phyloP scores from a whole-genome alignment of 768 basidiomycete species.

The Erythrobasidium yunnanense region DNA sequence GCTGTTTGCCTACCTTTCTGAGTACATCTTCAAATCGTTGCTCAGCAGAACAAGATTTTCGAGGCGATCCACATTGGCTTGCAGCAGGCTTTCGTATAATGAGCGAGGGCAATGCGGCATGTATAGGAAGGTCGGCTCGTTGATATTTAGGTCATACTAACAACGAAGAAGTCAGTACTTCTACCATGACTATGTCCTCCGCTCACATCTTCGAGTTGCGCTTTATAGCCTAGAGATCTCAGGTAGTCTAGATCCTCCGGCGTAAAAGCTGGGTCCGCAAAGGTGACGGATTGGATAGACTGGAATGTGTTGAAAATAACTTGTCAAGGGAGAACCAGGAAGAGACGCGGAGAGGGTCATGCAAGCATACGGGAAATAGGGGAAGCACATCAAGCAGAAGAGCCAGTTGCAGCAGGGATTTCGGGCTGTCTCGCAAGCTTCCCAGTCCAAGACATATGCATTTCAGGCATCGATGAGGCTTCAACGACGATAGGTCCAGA shows the following conservation, averaged over 20 bases:
- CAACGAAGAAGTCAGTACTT: background rate
- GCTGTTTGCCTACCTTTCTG: conserved; percentile 34
- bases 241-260: background rate
- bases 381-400: background rate
- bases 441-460: conserved; percentile 20
- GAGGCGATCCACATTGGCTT: conserved; percentile 22
- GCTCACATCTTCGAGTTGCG: background rate
- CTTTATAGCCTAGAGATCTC: background rate
- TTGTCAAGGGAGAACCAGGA: background rate
- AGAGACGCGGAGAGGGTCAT: background rate
- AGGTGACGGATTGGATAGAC: background rate
- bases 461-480: conserved; percentile 14
- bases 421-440: conserved; percentile 14
- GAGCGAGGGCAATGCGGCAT: conserved; percentile 37
- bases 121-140: conserved; percentile 32
- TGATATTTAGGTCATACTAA: background rate
- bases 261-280: conserved; percentile 7
- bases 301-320: background rate
- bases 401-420: conserved; percentile 14
- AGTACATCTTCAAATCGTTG: conserved; percentile 34
- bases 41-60: conserved; percentile 28
- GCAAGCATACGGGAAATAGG: background rate
- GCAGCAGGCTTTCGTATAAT: conserved; percentile 32
- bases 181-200: background rate
- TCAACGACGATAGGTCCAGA: too few species aligned